Percentiles rank a stretch among this genome's conserved stretches.
Conservation (phyloP, 2,329 filamentous ascomycete species). For the Colletotrichum higginsianum region DNA sequence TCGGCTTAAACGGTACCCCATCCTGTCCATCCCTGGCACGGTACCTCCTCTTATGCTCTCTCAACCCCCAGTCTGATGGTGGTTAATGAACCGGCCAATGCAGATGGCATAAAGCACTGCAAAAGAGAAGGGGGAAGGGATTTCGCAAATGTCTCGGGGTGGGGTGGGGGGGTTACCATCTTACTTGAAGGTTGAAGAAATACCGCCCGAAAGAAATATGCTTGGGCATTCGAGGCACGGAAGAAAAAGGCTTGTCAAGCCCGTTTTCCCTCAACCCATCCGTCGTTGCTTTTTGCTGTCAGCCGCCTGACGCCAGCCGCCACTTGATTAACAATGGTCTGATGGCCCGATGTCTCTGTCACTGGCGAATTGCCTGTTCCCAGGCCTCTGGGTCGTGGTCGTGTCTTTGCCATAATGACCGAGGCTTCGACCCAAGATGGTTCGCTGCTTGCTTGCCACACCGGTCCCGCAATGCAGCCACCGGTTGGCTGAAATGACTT, state of each 20-base stretch:
- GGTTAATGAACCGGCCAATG: background rate
- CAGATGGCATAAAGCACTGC: background rate
- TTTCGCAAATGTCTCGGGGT: conserved; percentile 26
- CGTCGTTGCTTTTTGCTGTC: background rate
- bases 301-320: background rate
- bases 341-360: conserved; percentile 22
- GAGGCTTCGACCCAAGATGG: background rate
- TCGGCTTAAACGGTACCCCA: background rate
- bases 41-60: background rate
- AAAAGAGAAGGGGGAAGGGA: background rate
- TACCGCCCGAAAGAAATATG: background rate
- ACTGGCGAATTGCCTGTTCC: conserved; percentile 6
- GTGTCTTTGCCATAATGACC: background rate
- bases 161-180: background rate
- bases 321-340: conserved; percentile 21
- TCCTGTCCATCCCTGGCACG: background rate
- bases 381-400: conserved; percentile 3
- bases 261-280: background rate
- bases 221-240: background rate
- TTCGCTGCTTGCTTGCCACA: background rate
- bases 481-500: conserved; percentile 37
- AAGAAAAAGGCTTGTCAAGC: background rate
- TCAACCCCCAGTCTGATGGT: background rate
- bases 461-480: conserved; percentile 34
- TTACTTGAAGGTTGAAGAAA: background rate